Percentiles rank a stretch among this genome's conserved stretches.
Evolutionary conservation across 2,329 filamentous ascomycete species (phyloP).

Genomic region (Tolypocladium tundrense): DNA sequence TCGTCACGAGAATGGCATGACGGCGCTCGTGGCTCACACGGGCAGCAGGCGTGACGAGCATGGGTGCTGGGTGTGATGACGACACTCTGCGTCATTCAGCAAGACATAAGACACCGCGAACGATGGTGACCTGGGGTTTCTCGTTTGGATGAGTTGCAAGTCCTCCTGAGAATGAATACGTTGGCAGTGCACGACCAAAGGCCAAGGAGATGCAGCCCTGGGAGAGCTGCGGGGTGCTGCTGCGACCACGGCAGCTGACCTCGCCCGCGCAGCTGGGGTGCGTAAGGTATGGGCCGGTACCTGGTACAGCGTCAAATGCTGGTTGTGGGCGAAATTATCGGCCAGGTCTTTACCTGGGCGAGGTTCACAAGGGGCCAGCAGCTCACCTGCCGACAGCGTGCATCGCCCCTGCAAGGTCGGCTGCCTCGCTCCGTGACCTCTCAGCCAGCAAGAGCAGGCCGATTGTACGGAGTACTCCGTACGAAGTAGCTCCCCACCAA

Average conservation of each 20-base stretch:
- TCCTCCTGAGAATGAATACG: too few species aligned
- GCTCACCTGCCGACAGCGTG: not conserved
- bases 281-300: not conserved
- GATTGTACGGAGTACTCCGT: too few species aligned
- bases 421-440: not conserved
- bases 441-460: not conserved
- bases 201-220: not conserved
- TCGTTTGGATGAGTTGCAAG: too few species aligned
- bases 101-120: not conserved
- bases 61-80: not conserved
- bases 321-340: too few species aligned
- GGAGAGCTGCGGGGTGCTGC: not conserved
- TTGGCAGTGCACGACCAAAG: not conserved
- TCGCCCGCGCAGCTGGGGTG: not conserved
- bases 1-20: not conserved
- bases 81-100: not conserved
- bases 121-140: too few species aligned
- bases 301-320: too few species aligned
- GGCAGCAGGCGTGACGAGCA: not conserved
- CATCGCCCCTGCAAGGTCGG: not conserved
- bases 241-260: not conserved
- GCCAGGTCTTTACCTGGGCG: not conserved
- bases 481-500: not conserved
- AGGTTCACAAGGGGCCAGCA: not conserved
- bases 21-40: not conserved